These are phyloP conservation scores for Corynespora cassiicola DNA, from an alignment of 2,329 filamentous ascomycete species.

Conservation along the genomic window DNA sequence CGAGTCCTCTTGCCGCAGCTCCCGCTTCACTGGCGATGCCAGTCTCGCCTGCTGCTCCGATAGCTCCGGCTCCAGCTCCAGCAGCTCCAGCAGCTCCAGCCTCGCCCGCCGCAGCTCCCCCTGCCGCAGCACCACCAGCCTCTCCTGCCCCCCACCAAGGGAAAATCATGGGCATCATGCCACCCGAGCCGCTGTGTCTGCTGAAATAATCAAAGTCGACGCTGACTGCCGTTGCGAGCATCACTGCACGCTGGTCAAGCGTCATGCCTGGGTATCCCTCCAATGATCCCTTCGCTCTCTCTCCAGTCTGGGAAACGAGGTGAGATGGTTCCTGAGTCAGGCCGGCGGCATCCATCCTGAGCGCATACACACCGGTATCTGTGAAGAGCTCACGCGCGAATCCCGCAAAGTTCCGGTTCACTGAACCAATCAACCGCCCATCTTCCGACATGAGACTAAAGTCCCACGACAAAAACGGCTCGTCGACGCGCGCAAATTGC, in stretches of 20 bases:
- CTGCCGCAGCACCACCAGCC: constrained; percentile 48
- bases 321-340: constrained; percentile 47
- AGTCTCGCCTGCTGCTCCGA: constrained; percentile 50
- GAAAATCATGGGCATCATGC: constrained; percentile 51
- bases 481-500: constrained; percentile 69
- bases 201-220: constrained; percentile 74
- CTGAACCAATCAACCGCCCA: constrained; percentile 61
- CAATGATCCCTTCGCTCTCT: constrained; percentile 20
- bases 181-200: constrained; percentile 59
- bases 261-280: constrained; percentile 61
- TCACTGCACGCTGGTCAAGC: constrained; percentile 69
- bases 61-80: constrained; percentile 39
- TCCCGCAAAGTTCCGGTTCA: constrained; percentile 69
- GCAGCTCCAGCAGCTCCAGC: constrained; percentile 43
- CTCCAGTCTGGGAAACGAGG: constrained; percentile 46
- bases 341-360: constrained; percentile 68
- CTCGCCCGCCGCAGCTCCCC: constrained; percentile 45
- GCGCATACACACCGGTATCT: constrained; percentile 69
- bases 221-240: constrained; percentile 70
- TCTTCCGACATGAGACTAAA: constrained; percentile 64
- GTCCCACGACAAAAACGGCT: constrained; percentile 70
- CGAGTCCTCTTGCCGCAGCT: constrained; percentile 45
- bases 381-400: constrained; percentile 71
- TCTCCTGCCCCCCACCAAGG: constrained; percentile 51
- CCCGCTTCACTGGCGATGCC: constrained; percentile 57